Percentiles rank a stretch among this genome's conserved stretches.
Evolutionary conservation across 441 rosid genomes (phyloP).

Genomic region (Macaranga tanarius): DNA sequence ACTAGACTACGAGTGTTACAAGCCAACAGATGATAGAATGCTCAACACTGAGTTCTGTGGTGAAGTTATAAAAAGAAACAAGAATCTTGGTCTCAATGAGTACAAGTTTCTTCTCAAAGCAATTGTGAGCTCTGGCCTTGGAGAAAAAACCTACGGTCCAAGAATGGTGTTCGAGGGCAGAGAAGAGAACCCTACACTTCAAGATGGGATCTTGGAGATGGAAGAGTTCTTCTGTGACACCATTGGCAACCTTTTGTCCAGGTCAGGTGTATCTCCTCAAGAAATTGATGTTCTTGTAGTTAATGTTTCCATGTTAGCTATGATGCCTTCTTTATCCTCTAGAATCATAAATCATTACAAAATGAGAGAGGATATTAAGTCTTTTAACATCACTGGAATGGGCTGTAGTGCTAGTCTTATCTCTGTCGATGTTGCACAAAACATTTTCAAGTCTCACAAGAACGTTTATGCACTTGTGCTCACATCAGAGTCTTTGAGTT

Average conservation of each 20-base stretch:
- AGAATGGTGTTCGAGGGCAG: constrained; percentile 51
- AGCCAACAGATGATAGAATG: constrained; percentile 65
- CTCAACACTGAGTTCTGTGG: constrained; percentile 59
- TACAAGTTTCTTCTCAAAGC: constrained; percentile 82
- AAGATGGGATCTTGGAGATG: constrained; percentile 66
- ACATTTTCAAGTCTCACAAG: constrained; percentile 51
- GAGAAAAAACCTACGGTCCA: constrained; percentile 77
- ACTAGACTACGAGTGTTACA: constrained; percentile 76
- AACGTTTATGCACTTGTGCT: constrained; percentile 56
- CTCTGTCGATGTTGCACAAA: constrained; percentile 60
- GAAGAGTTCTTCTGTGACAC: constrained; percentile 71
- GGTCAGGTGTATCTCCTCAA: constrained; percentile 53
- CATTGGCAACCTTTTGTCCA: constrained; percentile 50
- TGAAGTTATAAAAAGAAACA: constrained; percentile 52
- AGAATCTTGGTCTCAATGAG: constrained; percentile 71
- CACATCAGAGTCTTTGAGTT: constrained; percentile 77
- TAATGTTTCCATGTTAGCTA: constrained; percentile 70
- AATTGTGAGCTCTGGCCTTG: constrained; percentile 74
- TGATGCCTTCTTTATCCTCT: constrained; percentile 57
- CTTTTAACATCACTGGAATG: constrained; percentile 77
- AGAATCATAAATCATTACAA: constrained; percentile 72
- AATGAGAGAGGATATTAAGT: constrained; percentile 70
- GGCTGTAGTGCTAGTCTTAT: constrained; percentile 94
- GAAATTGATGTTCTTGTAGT: constrained; percentile 77
- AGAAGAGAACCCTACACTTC: constrained; percentile 52